Evolutionary conservation across 139 green algal species (phyloP).

Genomic region (Tetradesmus lagerheimii): DNA sequence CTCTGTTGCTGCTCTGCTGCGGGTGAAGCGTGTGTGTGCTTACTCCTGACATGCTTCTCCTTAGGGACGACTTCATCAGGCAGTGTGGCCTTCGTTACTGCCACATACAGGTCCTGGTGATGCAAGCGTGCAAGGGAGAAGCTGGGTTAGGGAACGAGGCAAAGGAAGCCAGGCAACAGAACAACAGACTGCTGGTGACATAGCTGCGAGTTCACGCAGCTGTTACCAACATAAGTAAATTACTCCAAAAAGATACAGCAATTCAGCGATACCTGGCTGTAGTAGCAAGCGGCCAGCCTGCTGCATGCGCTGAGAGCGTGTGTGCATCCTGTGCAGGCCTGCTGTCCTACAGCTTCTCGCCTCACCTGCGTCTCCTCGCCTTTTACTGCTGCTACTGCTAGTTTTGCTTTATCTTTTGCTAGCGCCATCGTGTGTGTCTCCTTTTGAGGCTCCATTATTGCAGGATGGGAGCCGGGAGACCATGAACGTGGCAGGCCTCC

Average conservation of each 20-base stretch:
- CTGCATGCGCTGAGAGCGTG: background rate
- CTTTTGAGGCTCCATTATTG: slow-evolving; percentile 7
- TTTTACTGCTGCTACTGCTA: slow-evolving; percentile 46
- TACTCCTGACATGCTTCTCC: slow-evolving; percentile 95
- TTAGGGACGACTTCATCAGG: slow-evolving; percentile 90
- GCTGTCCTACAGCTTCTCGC: background rate
- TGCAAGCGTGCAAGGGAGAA: background rate
- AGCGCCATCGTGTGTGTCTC: slow-evolving; percentile 23
- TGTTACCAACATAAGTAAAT: background rate
- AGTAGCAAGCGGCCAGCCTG: background rate
- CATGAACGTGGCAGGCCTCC: background rate
- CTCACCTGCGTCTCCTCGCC: slow-evolving; percentile 41
- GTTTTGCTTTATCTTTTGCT: slow-evolving; percentile 43
- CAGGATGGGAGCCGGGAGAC: background rate
- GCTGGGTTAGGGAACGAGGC: background rate
- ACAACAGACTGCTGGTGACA: background rate
- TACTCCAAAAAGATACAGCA: background rate
- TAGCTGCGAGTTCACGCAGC: background rate
- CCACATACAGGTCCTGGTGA: slow-evolving; percentile 81
- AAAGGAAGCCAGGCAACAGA: background rate
- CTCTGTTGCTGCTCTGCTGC: background rate
- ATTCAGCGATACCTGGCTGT: background rate
- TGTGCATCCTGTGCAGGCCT: background rate
- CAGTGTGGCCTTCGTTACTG: slow-evolving; percentile 92
- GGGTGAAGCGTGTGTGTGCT: background rate